Base-by-base conservation (phyloP, 148 eudicot genomes). In the Chenopodium formosanum region DNA sequence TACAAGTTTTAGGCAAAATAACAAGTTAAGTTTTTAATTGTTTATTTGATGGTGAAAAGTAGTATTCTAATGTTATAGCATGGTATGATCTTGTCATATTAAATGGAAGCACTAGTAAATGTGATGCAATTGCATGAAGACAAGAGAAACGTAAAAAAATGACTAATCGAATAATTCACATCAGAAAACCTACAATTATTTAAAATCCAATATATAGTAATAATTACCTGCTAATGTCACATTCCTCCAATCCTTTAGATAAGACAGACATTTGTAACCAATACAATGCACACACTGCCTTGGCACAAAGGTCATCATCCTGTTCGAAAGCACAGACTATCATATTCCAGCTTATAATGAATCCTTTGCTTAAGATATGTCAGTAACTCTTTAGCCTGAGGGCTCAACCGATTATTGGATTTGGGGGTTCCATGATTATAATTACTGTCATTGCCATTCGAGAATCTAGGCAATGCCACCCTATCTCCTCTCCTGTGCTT, bases 141-240 rank as follows among this genome's bases (percentile, higher is more conserved):
- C 52, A 48, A 48, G 52, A 48, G 52, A 50, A 13, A 50, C 14
- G 53, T 56, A 12, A 4, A 56, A 53, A 56, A 56, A 56, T 3
- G 4, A 17, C 12, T 50, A 50, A 56, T 56, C 6, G 62, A 56
- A 56, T 4, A 19, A 56, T 17, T 56, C 60, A 56, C 17, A 17
- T 19, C 22, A 56, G 62, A 56, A 56, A 17, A 73, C 20, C 58
- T 44, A 34, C 23, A 11, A 10, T 44, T 44, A 73, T 48, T 47
- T 32, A 73, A 9, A 73, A 48, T 72, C 29, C 13, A 72, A 22
- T 20, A 50, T 50, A 50, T 50, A 14, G 56, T 48, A 22, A 10
- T 10, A 22, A 3, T 80, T 81, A 81, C 83, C 83, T 81, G 48
- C 68, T 56, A 19, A 68, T 66, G 76, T 81, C 83, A 81, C 37